Evolutionary conservation across 1,284 basidiomycete species (phyloP).

Genomic region (Pascua guehoae): DNA sequence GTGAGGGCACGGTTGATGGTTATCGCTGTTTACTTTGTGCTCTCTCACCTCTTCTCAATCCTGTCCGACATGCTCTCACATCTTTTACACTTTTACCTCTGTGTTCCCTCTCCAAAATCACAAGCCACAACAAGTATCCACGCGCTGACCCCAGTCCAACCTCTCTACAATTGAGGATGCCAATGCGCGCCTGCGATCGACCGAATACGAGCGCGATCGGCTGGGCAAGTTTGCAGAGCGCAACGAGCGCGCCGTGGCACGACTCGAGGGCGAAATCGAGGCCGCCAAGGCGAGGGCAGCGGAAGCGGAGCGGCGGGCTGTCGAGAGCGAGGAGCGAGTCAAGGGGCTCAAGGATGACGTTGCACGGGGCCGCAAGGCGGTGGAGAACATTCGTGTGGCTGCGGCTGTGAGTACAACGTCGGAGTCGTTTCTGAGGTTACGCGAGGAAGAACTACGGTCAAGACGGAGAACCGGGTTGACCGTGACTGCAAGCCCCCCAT

Average conservation of each 20-base stretch:
- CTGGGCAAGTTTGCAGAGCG: constrained; percentile 57
- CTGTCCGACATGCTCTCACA: neutral
- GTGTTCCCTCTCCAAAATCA: no score
- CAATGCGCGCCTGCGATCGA: constrained; percentile 67
- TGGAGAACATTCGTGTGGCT: constrained; percentile 44
- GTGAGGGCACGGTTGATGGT: no score
- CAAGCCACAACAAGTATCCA: no score
- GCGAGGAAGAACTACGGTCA: neutral
- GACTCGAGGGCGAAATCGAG: constrained; percentile 57
- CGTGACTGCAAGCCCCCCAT: no score
- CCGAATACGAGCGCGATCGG: constrained; percentile 79
- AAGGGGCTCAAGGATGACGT: constrained; percentile 51
- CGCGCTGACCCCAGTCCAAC: constrained; percentile 57
- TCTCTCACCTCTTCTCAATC: neutral
- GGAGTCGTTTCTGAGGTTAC: no score
- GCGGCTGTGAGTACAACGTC: constrained; percentile 37
- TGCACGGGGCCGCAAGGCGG: constrained; percentile 37
- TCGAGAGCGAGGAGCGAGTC: constrained; percentile 61
- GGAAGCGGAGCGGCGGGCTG: constrained; percentile 27
- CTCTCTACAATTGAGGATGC: constrained; percentile 73
- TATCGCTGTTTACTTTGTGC: neutral
- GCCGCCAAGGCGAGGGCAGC: constrained; percentile 64
- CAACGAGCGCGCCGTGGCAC: constrained; percentile 12
- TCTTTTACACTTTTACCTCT: no score
- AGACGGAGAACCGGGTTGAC: neutral